Base-by-base conservation (phyloP, 106 monocot species). In the Acorus calamus region DNA sequence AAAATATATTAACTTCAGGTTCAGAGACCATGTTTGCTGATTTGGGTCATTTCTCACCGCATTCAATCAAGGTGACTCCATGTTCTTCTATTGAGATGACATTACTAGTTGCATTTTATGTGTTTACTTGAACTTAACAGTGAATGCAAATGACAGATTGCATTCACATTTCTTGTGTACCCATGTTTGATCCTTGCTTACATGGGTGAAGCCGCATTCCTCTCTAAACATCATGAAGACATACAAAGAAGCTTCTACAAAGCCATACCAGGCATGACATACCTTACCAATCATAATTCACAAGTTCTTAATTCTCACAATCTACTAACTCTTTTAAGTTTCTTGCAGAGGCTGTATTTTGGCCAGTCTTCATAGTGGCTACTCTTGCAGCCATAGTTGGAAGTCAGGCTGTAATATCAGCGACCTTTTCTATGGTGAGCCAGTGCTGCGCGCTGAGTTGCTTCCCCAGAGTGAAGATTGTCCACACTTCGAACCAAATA, bases 121-220 rank as follows among this genome's bases (percentile, higher is more conserved):
- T 28, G 28, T 28, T 0, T 1, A 28, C 28, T 28, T 28, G 28
- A 28, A 28, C 28, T 28, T 28, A 28, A 28, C 28, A 28, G 28
- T 28, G 28, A 28, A 28, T 28, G 28, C 28, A 28, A 28, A 42
- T 71, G 49, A 0, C 80, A 91, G 90, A 71, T 86, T 51, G 76
- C 83, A 47, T 91, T 91, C 61, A 69, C 81, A 45, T 78, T 65
- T 69, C 78, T 91, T 14, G 81, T 91, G 55, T 91, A 91, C 64
- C 90, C 90, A 12, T 91, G 90, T 66, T 76, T 91, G 57, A 56
- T 91, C 61, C 75, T 91, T 75, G 83, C 86, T 50, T 86, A 91
- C 55, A 91, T 91, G 90, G 90, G 90, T 13, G 86, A 91, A 65
- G 90, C 90, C 44, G 90, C 90, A 58, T 91, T 91, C 77, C 83